These are phyloP conservation scores for Capsicum chinense DNA, from an alignment of 257 asterid genomes.

Conservation along the genomic window DNA sequence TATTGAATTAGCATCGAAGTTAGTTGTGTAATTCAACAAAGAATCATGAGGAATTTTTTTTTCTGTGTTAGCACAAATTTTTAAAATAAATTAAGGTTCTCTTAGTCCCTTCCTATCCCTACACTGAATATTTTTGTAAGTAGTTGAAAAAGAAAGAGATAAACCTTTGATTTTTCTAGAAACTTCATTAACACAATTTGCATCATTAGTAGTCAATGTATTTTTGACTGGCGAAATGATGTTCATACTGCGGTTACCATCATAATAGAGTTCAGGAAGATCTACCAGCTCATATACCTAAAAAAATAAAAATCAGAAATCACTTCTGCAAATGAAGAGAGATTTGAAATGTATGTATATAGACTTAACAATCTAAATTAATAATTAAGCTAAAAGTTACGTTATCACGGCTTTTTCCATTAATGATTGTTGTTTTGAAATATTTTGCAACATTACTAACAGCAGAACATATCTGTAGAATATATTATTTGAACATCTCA, in stretches of 20 bases:
- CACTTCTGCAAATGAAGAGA: slow-evolving; percentile 16
- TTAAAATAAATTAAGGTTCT: no score
- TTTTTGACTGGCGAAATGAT: slow-evolving; percentile 70
- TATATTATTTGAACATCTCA: not conserved
- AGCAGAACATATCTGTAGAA: slow-evolving; percentile 76
- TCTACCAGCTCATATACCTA: slow-evolving; percentile 87
- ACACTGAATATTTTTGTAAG: no score
- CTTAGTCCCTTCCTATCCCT: no score
- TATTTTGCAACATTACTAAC: slow-evolving; percentile 61
- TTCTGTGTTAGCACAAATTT: no score
- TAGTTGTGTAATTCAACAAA: no score
- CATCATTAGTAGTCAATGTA: slow-evolving; percentile 30
- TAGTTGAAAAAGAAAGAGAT: no score
- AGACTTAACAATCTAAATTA: not conserved
- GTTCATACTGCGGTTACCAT: slow-evolving; percentile 99
- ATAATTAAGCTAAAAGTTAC: slow-evolving; percentile 30
- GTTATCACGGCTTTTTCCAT: slow-evolving; percentile 93
- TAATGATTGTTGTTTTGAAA: slow-evolving; percentile 90
- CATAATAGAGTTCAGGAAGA: slow-evolving; percentile 81
- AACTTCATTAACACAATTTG: slow-evolving; percentile 39
- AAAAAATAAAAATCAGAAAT: slow-evolving; percentile 22
- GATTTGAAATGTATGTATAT: not conserved
- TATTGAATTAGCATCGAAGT: no score
- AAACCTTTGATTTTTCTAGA: no score
- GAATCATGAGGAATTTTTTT: no score